These are phyloP conservation scores for Triangularia verruculosa DNA, from an alignment of 2,329 filamentous ascomycete genomes.

Conservation along the genomic window DNA sequence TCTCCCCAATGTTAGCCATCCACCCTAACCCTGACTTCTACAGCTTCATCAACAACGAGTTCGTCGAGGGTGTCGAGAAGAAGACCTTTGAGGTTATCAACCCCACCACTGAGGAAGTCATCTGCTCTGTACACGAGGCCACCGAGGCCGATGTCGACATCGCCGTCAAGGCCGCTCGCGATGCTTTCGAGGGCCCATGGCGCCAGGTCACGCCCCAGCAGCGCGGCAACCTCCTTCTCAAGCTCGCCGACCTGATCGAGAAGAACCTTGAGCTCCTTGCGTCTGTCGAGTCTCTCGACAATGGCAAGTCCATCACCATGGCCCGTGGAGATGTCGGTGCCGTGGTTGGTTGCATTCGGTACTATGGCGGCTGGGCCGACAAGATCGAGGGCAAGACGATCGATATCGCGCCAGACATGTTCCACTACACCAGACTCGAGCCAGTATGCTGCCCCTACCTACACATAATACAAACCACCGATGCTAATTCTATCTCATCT, in stretches of 20 bases:
- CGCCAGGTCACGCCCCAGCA: conserved; percentile 63
- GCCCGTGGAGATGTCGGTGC: conserved; percentile 71
- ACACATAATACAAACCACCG: not conserved
- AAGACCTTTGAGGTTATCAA: conserved; percentile 92
- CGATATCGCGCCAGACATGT: conserved; percentile 72
- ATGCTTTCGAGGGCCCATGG: conserved; percentile 78
- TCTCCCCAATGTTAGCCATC: conserved; percentile 26
- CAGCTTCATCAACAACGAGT: conserved; percentile 93
- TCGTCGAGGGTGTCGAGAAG: conserved; percentile 77
- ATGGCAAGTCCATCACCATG: conserved; percentile 77
- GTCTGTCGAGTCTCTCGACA: conserved; percentile 82
- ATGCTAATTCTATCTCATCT: not conserved
- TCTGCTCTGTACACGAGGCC: conserved; percentile 78
- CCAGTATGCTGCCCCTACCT: conserved; percentile 48
- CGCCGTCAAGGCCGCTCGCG: conserved; percentile 80
- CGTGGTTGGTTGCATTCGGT: conserved; percentile 70
- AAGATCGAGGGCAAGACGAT: conserved; percentile 88
- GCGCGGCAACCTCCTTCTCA: conserved; percentile 67
- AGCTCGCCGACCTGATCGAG: conserved; percentile 78
- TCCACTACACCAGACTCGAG: conserved; percentile 80
- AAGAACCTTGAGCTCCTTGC: conserved; percentile 74
- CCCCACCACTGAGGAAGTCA: conserved; percentile 79
- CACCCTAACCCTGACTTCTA: not conserved
- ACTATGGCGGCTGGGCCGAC: conserved; percentile 88
- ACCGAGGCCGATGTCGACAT: conserved; percentile 82